phyloP scores from a whole-genome alignment of 73 alveolate genomes.

The Paramecium octaurelia region DNA sequence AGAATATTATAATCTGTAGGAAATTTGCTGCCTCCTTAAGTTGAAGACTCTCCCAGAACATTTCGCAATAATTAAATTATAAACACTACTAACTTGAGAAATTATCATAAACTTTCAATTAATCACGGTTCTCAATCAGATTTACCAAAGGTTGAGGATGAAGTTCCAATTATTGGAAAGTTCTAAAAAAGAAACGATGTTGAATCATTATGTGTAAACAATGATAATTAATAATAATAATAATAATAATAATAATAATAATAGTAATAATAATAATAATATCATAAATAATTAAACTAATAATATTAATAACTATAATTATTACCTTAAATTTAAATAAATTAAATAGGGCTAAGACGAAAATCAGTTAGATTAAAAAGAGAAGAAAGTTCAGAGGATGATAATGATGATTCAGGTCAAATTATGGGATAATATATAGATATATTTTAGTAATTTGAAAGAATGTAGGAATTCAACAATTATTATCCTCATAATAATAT shows the following conservation, averaged over 20 bases:
- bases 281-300: background rate
- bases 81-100: background rate
- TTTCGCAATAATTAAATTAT: background rate
- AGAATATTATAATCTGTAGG: background rate
- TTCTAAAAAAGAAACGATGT: background rate
- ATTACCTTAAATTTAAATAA: background rate
- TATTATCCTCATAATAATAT: background rate
- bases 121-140: background rate
- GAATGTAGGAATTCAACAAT: background rate
- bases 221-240: background rate
- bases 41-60: background rate
- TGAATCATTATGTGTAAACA: background rate
- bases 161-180: background rate
- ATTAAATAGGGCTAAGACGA: background rate
- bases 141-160: background rate
- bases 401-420: background rate
- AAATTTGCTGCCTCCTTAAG: background rate
- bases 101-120: background rate
- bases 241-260: background rate
- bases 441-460: background rate
- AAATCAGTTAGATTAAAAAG: background rate
- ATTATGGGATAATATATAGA: slow-evolving; percentile 11
- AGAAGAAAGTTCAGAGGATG: background rate
- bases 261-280: background rate
- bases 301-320: background rate